A percentile compares a stretch with the other conserved stretches of the same genome.
phyloP scores from a whole-genome alignment of 2,329 filamentous ascomycete genomes.

The Ambrosiella xylebori region DNA sequence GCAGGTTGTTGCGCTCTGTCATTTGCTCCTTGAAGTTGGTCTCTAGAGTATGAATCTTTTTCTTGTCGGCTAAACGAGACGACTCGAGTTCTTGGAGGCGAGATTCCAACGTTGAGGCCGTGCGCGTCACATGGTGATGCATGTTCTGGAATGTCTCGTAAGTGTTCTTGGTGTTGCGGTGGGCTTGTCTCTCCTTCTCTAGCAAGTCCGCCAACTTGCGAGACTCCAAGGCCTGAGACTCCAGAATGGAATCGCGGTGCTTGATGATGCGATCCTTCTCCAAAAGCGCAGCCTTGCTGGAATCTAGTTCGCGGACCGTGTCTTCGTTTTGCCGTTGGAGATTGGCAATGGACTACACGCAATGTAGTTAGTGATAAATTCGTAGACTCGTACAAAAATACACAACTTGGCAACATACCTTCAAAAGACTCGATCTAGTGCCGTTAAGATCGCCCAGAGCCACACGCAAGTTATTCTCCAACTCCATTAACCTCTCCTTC shows the following conservation, averaged over 20 bases:
- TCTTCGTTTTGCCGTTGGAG: conserved; percentile 76
- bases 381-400: background rate
- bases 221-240: conserved; percentile 74
- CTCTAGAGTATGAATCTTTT: conserved; percentile 60
- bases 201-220: conserved; percentile 72
- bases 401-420: conserved; percentile 30
- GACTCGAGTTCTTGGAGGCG: conserved; percentile 75
- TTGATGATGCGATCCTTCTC: conserved; percentile 86
- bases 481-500: conserved; percentile 77
- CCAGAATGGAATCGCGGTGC: conserved; percentile 72
- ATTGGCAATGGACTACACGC: conserved; percentile 57
- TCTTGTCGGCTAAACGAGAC: conserved; percentile 59
- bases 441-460: conserved; percentile 77
- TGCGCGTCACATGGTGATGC: conserved; percentile 71
- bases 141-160: conserved; percentile 81
- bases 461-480: conserved; percentile 76
- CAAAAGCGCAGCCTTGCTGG: conserved; percentile 56
- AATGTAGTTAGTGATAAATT: background rate
- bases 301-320: conserved; percentile 66
- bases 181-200: conserved; percentile 73
- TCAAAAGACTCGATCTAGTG: conserved; percentile 68
- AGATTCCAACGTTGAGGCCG: conserved; percentile 67
- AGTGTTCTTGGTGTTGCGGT: conserved; percentile 71
- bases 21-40: conserved; percentile 72
- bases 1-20: conserved; percentile 70